Conservation (phyloP, 75 land plant species). For the Ceratopteris richardii region DNA sequence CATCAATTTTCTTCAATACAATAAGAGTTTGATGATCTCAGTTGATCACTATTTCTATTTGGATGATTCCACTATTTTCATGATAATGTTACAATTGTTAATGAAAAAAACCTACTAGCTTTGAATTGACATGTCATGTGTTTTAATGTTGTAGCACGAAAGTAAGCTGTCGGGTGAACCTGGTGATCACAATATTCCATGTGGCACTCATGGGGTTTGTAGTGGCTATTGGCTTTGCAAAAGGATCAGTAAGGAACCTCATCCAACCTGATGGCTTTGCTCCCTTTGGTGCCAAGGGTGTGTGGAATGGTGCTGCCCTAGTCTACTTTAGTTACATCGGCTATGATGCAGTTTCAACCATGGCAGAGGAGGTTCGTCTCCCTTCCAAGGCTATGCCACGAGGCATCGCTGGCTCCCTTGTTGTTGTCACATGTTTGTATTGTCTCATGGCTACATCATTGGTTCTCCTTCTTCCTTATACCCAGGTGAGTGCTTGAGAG, state of each 20-base stretch:
- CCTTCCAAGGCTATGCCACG: slow-evolving; percentile 72
- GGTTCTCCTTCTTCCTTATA: slow-evolving; percentile 72
- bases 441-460: slow-evolving; percentile 80
- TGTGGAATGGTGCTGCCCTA: slow-evolving; percentile 76
- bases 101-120: too few species aligned
- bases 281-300: slow-evolving; percentile 65
- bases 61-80: too few species aligned
- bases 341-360: slow-evolving; percentile 90
- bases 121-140: too few species aligned
- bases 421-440: slow-evolving; percentile 71
- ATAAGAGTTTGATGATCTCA: too few species aligned
- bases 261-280: slow-evolving; percentile 57
- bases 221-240: slow-evolving; percentile 62
- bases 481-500: slow-evolving; percentile 21
- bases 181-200: slow-evolving; percentile 64
- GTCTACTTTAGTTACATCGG: slow-evolving; percentile 93
- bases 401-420: slow-evolving; percentile 84
- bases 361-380: slow-evolving; percentile 77
- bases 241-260: slow-evolving; percentile 55
- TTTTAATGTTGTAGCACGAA: slow-evolving; percentile 54
- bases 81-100: too few species aligned
- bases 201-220: slow-evolving; percentile 63
- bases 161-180: slow-evolving; percentile 69
- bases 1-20: too few species aligned
- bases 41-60: too few species aligned